phyloP scores from a whole-genome alignment of 148 eudicot genomes.

The Agrostemma githago region DNA sequence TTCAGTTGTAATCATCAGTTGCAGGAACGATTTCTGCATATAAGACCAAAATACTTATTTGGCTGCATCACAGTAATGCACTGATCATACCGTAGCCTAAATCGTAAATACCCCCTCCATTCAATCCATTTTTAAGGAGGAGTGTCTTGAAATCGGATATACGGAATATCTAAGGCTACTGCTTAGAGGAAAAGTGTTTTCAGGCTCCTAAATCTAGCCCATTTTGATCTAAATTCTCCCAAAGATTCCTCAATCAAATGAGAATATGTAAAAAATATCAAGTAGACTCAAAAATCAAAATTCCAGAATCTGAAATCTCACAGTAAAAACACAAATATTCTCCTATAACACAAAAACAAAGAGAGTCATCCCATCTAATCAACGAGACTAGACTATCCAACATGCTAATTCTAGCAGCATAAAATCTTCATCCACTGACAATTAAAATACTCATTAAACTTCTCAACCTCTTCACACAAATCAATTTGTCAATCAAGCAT shows the following conservation, averaged over 20 bases:
- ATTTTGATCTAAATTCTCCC: background rate
- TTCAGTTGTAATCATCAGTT: too few species aligned
- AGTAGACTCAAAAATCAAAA: background rate
- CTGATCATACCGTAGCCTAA: background rate
- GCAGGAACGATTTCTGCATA: too few species aligned
- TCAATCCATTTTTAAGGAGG: too few species aligned
- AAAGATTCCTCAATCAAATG: background rate
- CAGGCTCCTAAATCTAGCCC: slow-evolving; percentile 10
- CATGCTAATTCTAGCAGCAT: background rate
- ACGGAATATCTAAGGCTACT: background rate
- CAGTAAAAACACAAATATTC: background rate
- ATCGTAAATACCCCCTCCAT: background rate
- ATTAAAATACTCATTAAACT: background rate
- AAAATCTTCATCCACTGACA: background rate
- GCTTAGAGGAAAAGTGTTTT: background rate
- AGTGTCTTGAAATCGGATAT: too few species aligned
- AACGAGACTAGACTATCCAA: slow-evolving; percentile 5
- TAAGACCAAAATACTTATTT: too few species aligned
- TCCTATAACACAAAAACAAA: background rate
- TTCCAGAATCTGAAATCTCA: slow-evolving; percentile 1
- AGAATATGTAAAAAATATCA: background rate
- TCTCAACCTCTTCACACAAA: background rate
- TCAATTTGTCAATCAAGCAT: slow-evolving; percentile 11
- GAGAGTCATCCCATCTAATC: slow-evolving; percentile 14
- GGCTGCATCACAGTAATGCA: too few species aligned